Evolutionary conservation across 1,284 basidiomycete genomes (phyloP), one percentile per base, ranked within the genome.

Genomic region (Puccinia polysora): DNA sequence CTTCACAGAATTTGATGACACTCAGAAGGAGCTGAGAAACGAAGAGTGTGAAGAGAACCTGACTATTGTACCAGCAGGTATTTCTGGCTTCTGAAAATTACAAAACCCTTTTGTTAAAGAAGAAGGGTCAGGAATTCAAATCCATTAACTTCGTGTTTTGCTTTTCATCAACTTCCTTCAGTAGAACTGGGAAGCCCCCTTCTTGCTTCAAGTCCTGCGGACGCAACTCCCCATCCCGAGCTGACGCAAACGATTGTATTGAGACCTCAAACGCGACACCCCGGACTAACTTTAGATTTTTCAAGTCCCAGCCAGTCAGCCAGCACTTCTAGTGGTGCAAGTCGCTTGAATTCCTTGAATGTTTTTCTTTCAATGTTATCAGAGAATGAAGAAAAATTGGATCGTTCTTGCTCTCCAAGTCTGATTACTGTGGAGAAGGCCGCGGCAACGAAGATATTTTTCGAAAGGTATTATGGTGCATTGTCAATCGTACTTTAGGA

Each of bases 351-450:
- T 49, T 30, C 12, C 14, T 20, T 30, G 45, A 63, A 25, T 18
- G 38, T 28, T n/a, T 23, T 50, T 2, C 40, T 60, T 55, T 52
- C 36, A 18, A 49, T 56, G 28, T 36, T 63, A 30, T 20, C 47
- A 23, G 45, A 65, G 23, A 58, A 62, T 7, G 25, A 53, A 52
- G 38, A 45, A 64, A 73, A 20, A 20, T 18, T 28, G 5, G 50
- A 60, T n/a, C 8, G 40, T 15, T n/a, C 40, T 18, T 62, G 94
- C 77, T 86, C 84, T 14, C 91, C 92, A 28, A 92, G 91, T 60
- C 83, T 97, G 60, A 84, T 87, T 55, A 97, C 95, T 18, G 83
- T 97, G 78, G 94, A 97, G 81, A 92, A 89, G 79, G 90, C 92
- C 65, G 91, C 93, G 58, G 88, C 92, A 12, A 87, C 89, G 63